phyloP scores from a whole-genome alignment of 2,329 filamentous ascomycete genomes.

The Elsinoe fawcettii region DNA sequence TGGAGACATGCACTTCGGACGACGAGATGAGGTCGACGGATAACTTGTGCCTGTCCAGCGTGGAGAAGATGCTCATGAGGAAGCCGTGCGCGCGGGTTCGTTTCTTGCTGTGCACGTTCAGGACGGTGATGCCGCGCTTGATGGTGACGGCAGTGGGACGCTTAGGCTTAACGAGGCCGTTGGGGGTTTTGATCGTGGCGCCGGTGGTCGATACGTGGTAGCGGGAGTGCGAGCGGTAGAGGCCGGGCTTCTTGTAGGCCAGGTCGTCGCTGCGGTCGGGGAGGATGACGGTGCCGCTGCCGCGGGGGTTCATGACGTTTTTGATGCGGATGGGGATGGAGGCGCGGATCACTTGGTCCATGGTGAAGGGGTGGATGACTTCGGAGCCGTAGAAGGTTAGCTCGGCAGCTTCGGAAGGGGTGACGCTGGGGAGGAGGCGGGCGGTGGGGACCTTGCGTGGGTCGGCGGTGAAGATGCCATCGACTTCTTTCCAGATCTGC shows the following conservation, averaged over 20 bases:
- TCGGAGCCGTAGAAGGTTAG: slow-evolving; percentile 71
- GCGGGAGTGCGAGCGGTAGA: slow-evolving; percentile 43
- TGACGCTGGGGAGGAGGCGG: slow-evolving; percentile 79
- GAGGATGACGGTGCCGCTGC: slow-evolving; percentile 71
- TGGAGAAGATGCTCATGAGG: slow-evolving; percentile 86
- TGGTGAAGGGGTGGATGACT: slow-evolving; percentile 97
- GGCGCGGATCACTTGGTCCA: slow-evolving; percentile 79
- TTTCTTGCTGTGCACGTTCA: slow-evolving; percentile 98
- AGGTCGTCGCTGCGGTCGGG: slow-evolving; percentile 59
- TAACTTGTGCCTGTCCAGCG: slow-evolving; percentile 76
- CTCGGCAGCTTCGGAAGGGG: slow-evolving; percentile 89
- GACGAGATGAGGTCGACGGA: slow-evolving; percentile 96
- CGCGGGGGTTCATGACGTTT: slow-evolving; percentile 80
- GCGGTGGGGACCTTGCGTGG: slow-evolving; percentile 87
- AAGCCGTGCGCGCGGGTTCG: slow-evolving; percentile 93
- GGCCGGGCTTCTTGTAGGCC: slow-evolving; percentile 41
- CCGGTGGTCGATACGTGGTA: slow-evolving; percentile 34
- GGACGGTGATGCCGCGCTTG: slow-evolving; percentile 92
- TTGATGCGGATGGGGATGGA: slow-evolving; percentile 84
- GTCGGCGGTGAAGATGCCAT: slow-evolving; percentile 85
- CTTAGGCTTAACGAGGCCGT: slow-evolving; percentile 30
- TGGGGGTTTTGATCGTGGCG: background rate
- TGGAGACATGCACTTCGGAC: slow-evolving; percentile 92
- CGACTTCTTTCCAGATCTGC: slow-evolving; percentile 98
- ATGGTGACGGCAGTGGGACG: slow-evolving; percentile 70